A percentile compares a stretch with the other conserved stretches of the same genome.
phyloP scores from a whole-genome alignment of 164 flowering plant species.

The Kalanchoe fedtschenkoi region DNA sequence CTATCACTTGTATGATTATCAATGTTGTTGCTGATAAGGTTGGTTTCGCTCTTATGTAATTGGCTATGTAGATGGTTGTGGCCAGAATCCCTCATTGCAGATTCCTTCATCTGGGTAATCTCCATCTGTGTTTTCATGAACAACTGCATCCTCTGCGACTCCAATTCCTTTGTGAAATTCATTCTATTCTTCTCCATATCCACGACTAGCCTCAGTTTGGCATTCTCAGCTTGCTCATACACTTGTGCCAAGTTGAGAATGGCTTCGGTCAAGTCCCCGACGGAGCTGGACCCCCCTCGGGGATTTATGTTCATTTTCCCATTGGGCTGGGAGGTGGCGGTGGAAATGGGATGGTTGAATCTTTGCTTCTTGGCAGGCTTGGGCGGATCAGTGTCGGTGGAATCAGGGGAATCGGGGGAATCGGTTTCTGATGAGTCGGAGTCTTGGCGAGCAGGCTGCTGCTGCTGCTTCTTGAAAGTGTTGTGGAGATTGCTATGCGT shows the following conservation, averaged over 20 bases:
- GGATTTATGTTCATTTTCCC: slow-evolving; percentile 4
- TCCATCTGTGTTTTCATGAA: slow-evolving; percentile 76
- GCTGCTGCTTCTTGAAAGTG: too few species aligned
- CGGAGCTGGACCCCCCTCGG: slow-evolving; percentile 30
- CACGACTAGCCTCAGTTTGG: slow-evolving; percentile 62
- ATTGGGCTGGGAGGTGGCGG: neutral
- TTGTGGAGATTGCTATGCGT: slow-evolving; percentile 4
- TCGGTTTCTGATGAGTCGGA: slow-evolving; percentile 31
- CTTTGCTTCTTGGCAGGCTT: slow-evolving; percentile 15
- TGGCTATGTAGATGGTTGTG: slow-evolving; percentile 14
- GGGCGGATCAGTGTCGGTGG: neutral
- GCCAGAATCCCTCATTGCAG: slow-evolving; percentile 11
- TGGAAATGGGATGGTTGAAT: slow-evolving; percentile 10
- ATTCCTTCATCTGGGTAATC: slow-evolving; percentile 49
- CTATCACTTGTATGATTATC: slow-evolving; percentile 23
- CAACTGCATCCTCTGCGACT: slow-evolving; percentile 89
- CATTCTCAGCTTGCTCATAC: slow-evolving; percentile 66
- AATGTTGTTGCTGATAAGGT: slow-evolving; percentile 7
- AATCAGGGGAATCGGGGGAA: slow-evolving; percentile 7
- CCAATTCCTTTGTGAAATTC: slow-evolving; percentile 74
- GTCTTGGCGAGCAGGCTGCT: too few species aligned
- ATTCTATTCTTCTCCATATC: slow-evolving; percentile 94
- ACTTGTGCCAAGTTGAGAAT: slow-evolving; percentile 68
- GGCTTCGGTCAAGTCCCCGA: slow-evolving; percentile 51
- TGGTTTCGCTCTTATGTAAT: slow-evolving; percentile 10